Base-by-base conservation (phyloP, 768 basidiomycete genomes). In the Rhodotorula kratochvilovae region DNA sequence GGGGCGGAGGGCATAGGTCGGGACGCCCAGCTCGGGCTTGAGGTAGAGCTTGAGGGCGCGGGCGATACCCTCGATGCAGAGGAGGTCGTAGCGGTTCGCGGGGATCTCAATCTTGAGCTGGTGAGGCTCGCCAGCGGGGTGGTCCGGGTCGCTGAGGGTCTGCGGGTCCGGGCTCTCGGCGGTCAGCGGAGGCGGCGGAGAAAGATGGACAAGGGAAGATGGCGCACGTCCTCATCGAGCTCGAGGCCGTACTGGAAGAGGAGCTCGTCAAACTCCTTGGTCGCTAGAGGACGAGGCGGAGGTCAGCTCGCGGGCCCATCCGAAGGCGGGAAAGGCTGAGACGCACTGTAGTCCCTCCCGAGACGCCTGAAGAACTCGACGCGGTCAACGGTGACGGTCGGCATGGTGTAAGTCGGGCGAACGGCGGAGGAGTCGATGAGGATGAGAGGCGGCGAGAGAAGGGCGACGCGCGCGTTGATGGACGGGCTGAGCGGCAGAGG, bases 61-160 rank as follows among this genome's bases (percentile, higher is more conserved):
- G 31, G 93, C 86, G 77, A 99, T 90, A 68, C 96, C 96, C 82
- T 99, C 96, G 78, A 96, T 88, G 79, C 96, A 99, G 63, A 99
- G 86, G 29, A 99, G 85, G 82, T 99, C 96, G 78, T 98, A 98
- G 87, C 95, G 88, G 81, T 99, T 99, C n/a, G 96, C 96, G 56
- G 96, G 94, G 55, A 97, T 86, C 81, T 99, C 96, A 77, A 99
- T 96, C 85, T 98, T 99, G 77, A 99, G 84, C 90, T 96, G 92
- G 88, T 97, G 78, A 27, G 73, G 71, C 48, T 72, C 71, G 42
- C 46, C 62, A 0, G 61, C 66, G 1, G 45, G 63, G 67, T 73
- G 77, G 55, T 67, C 61, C n/a, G 76, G 74, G 56, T 69, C 72
- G 5, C 65, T 63, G 21, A 61, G 51, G 8, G 77, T 78, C 70